These are phyloP conservation scores for Rhamnella rubrinervis DNA, from an alignment of 331 rosid genomes.

Conservation along the genomic window DNA sequence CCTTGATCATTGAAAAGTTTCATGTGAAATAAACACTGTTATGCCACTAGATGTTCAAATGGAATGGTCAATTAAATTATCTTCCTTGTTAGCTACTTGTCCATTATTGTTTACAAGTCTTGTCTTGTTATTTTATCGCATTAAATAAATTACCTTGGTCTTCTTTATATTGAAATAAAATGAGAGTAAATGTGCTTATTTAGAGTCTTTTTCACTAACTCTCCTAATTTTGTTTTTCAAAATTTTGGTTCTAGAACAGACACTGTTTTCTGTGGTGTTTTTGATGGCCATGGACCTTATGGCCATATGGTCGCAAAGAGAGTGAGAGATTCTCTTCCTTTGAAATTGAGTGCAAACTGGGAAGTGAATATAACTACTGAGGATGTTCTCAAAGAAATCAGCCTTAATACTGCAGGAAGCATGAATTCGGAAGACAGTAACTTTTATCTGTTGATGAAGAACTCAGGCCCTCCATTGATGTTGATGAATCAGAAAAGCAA, in stretches of 20 bases:
- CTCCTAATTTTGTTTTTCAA: slow-evolving; percentile 40
- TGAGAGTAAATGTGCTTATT: not conserved
- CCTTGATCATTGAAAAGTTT: not conserved
- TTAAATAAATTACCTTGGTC: no score
- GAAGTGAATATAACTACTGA: slow-evolving; percentile 55
- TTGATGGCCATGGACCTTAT: slow-evolving; percentile 96
- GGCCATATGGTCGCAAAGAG: slow-evolving; percentile 99
- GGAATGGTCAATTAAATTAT: no score
- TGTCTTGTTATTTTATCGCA: no score
- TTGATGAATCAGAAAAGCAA: slow-evolving; percentile 60
- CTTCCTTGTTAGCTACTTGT: no score
- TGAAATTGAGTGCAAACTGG: slow-evolving; percentile 85
- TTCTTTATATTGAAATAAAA: not conserved
- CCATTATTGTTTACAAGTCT: no score
- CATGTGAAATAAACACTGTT: no score
- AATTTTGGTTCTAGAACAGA: slow-evolving; percentile 83
- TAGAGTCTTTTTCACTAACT: slow-evolving; percentile 1
- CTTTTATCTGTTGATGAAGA: slow-evolving; percentile 70
- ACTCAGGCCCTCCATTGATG: slow-evolving; percentile 50
- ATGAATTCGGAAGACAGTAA: slow-evolving; percentile 62
- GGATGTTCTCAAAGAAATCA: slow-evolving; percentile 69
- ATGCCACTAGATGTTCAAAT: no score
- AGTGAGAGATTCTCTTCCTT: slow-evolving; percentile 98
- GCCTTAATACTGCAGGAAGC: slow-evolving; percentile 58
- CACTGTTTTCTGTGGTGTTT: slow-evolving; percentile 90